These are phyloP conservation scores for Elsinoe necatrix DNA, from an alignment of 2,329 filamentous ascomycete species.

Conservation along the genomic window DNA sequence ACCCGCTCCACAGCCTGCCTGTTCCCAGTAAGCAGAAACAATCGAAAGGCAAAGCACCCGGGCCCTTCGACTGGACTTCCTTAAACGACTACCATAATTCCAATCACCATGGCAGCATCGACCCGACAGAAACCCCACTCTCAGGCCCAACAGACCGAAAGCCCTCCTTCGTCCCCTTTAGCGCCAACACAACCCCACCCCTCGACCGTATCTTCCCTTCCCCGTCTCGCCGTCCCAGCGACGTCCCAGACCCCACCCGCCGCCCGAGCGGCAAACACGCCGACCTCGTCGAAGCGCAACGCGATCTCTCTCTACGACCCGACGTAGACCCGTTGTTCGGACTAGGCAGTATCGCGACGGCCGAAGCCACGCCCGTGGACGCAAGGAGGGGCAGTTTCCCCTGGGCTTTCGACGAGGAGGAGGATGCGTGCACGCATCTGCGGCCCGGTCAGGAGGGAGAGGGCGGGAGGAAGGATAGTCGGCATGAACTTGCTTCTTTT, in stretches of 20 bases:
- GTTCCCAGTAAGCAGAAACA: not conserved
- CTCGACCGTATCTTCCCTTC: not conserved
- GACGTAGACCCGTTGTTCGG: not conserved
- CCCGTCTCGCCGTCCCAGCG: not conserved
- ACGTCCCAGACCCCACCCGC: not conserved
- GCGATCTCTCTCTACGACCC: not conserved
- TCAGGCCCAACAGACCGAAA: not conserved
- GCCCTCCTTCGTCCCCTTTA: not conserved
- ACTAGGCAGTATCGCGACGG: not conserved
- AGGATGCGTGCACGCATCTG: no score
- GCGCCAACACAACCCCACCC: not conserved
- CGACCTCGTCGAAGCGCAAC: not conserved
- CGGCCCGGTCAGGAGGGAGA: no score
- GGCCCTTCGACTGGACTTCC: not conserved
- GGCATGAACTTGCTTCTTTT: not conserved
- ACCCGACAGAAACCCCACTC: not conserved
- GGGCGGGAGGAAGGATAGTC: not conserved
- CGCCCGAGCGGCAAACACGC: not conserved
- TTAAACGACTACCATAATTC: not conserved
- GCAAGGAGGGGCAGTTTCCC: not conserved
- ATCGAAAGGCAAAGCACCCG: conserved; percentile 1
- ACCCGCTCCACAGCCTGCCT: not conserved
- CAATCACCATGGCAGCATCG: not conserved
- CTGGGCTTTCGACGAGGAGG: not conserved
- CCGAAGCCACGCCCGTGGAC: not conserved